A percentile compares a stretch with the other conserved stretches of the same genome.
phyloP scores from a whole-genome alignment of 176 grass and related monocot genomes.

The barley (Hordeum vulgare) region DNA sequence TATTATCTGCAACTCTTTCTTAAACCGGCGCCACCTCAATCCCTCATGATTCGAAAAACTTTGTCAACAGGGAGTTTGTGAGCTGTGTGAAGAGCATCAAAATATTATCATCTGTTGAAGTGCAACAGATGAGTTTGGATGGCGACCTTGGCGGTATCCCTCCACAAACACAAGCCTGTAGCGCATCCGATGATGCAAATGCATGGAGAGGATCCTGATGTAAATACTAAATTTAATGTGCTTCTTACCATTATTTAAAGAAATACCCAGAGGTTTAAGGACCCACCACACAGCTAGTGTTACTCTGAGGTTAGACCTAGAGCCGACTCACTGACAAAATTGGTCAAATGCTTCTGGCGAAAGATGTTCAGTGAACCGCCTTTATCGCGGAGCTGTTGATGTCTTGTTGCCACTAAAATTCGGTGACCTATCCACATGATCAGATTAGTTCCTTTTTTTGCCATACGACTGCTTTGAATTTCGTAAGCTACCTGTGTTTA shows the following conservation, averaged over 20 bases:
- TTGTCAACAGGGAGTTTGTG: conserved; percentile 75
- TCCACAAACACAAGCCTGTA: conserved; percentile 70
- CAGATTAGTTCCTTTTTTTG: conserved; percentile 20
- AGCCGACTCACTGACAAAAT: conserved; percentile 27
- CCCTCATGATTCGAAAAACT: conserved; percentile 5
- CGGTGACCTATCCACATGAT: background rate
- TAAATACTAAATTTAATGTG: conserved; percentile 31
- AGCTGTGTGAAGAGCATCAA: conserved; percentile 97
- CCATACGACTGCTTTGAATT: background rate
- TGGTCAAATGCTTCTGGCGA: conserved; percentile 3
- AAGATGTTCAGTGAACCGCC: conserved; percentile 21
- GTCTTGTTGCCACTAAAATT: conserved; percentile 9
- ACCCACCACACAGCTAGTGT: conserved; percentile 13
- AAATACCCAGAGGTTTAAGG: conserved; percentile 2
- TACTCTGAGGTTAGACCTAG: conserved; percentile 21
- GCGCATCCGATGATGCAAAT: conserved; percentile 77
- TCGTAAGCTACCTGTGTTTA: conserved; percentile 6
- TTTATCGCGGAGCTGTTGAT: conserved; percentile 26
- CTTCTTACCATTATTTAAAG: conserved; percentile 48
- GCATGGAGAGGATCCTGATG: conserved; percentile 59
- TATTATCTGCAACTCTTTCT: background rate
- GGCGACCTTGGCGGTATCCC: conserved; percentile 80
- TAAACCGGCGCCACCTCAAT: background rate
- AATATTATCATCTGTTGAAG: conserved; percentile 86
- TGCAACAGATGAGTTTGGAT: conserved; percentile 98